Percentiles rank a stretch among this genome's conserved stretches.
These are phyloP conservation scores for Podochytrium sp. DNA, from an alignment of 192 early-diverging fungal species.

Conservation along the genomic window DNA sequence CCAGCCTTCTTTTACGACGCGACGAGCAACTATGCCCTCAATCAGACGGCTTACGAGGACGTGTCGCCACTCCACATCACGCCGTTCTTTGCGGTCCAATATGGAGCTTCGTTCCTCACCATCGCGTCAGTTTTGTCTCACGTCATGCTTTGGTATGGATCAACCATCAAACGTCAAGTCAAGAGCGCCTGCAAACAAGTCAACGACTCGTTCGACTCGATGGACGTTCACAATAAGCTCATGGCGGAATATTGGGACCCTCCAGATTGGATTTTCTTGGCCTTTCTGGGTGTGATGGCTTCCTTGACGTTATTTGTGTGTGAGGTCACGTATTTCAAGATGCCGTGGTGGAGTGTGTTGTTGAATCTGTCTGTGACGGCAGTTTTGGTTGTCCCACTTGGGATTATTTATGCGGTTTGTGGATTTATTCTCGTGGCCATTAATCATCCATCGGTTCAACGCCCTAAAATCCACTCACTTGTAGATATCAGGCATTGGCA, in stretches of 20 bases:
- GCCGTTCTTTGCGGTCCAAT: conserved; percentile 26
- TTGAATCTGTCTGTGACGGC: conserved; percentile 49
- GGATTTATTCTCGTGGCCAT: no score
- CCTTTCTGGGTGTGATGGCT: conserved; percentile 40
- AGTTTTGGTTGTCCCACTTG: conserved; percentile 63
- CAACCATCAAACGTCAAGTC: conserved; percentile 9
- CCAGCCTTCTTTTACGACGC: conserved; percentile 19
- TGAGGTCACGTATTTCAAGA: conserved; percentile 19
- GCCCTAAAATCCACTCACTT: conserved; percentile 20
- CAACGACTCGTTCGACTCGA: background rate
- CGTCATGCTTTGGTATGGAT: conserved; percentile 61
- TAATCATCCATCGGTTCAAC: background rate
- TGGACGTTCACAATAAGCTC: conserved; percentile 68
- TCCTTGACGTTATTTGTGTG: conserved; percentile 60
- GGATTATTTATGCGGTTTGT: conserved; percentile 50
- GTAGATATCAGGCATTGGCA: conserved; percentile 63
- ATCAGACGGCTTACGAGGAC: conserved; percentile 8
- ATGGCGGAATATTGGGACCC: conserved; percentile 76
- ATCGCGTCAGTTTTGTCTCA: conserved; percentile 61
- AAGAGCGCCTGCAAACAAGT: conserved; percentile 1
- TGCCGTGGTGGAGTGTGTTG: conserved; percentile 36
- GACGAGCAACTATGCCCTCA: conserved; percentile 9
- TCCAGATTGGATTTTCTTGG: conserved; percentile 63
- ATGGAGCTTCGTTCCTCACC: conserved; percentile 44
- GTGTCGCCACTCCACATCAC: conserved; percentile 12